Evolutionary conservation across 2,329 filamentous ascomycete genomes (phyloP), one percentile per base, ranked within the genome.

Genomic region (Leptosphaerulina australis): DNA sequence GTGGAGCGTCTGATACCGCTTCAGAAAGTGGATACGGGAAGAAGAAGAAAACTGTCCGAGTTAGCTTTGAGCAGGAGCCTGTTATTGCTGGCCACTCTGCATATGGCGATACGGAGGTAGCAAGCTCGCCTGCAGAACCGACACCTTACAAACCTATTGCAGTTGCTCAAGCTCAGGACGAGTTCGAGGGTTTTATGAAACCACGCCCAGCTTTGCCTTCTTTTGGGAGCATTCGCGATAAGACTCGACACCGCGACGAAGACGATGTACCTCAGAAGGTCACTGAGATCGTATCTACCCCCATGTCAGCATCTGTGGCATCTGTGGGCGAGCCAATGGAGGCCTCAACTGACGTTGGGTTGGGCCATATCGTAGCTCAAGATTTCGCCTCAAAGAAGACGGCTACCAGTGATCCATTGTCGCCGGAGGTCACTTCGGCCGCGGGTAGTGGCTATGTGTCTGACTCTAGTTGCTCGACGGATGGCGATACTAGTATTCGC

Each of bases 51-150:
- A 82, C 79, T 29, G 82, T 83, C 1, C 80, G 88, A 18, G 88
- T 92, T 36, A 96, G 91, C 73, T 97, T 91, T 66, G 87, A 90
- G 56, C 87, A 90, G 39, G 80, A 81, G n/a, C 81, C 79, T 7
- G 74, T 81, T 8, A 74, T 84, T 2, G 77, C 83, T 17, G 81
- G 79, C 5, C 78, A 83, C 41, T 64, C 67, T 43, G 56, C 68
- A 2, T 63, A 66, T 33, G 49, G 47, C 8, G 64, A 67, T 20
- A 28, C 49, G 7, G 61, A 63, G 6, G 41, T 56, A 6, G 58
- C 64, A 6, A 43, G 54, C 4, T 50, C 62, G 2, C 59, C 64
- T 5, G 48, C 48, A 26, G 66, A 63, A 31, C 58, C 70, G 5
- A 48, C 52, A n/a, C 56, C 56, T 11, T 68, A 67, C 7, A 80